These are phyloP conservation scores for Pyricularia grisea DNA, from an alignment of 2,329 filamentous ascomycete genomes.

Conservation along the genomic window DNA sequence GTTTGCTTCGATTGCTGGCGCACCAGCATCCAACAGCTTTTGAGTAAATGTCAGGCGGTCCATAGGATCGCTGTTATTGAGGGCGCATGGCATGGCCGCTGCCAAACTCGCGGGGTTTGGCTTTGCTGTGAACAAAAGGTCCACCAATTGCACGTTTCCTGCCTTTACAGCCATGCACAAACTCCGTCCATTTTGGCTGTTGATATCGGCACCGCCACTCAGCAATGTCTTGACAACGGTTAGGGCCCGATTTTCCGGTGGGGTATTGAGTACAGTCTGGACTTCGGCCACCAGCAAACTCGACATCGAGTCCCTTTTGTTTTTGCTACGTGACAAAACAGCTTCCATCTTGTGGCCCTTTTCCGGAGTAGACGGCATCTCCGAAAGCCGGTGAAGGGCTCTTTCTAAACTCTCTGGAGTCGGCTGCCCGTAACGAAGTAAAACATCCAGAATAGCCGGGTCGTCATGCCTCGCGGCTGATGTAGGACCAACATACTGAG, in stretches of 20 bases:
- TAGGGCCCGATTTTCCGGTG: conserved; percentile 26
- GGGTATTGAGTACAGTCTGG: conserved; percentile 29
- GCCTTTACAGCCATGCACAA: conserved; percentile 40
- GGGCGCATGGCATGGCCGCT: conserved; percentile 39
- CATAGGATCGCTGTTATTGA: conserved; percentile 40
- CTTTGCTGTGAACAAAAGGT: conserved; percentile 33
- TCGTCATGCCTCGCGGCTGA: conserved; percentile 32
- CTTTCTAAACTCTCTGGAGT: conserved; percentile 30
- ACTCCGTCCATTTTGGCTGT: conserved; percentile 39
- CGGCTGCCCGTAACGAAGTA: conserved; percentile 36
- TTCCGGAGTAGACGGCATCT: conserved; percentile 29
- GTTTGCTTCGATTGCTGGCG: conserved; percentile 36
- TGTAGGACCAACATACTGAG: neutral
- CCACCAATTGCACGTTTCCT: conserved; percentile 33
- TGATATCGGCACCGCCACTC: conserved; percentile 43
- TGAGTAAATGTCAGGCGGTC: conserved; percentile 41
- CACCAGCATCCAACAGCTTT: conserved; percentile 39
- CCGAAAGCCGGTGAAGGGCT: conserved; percentile 32
- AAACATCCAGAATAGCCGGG: conserved; percentile 34
- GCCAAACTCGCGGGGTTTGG: conserved; percentile 35
- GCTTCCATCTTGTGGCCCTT: conserved; percentile 41
- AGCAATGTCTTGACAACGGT: conserved; percentile 37
- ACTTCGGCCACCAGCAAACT: conserved; percentile 41
- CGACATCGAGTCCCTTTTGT: conserved; percentile 32
- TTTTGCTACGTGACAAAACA: conserved; percentile 31